Conservation (phyloP, 2,329 filamentous ascomycete genomes). For the Phaeomoniella chlamydospora region DNA sequence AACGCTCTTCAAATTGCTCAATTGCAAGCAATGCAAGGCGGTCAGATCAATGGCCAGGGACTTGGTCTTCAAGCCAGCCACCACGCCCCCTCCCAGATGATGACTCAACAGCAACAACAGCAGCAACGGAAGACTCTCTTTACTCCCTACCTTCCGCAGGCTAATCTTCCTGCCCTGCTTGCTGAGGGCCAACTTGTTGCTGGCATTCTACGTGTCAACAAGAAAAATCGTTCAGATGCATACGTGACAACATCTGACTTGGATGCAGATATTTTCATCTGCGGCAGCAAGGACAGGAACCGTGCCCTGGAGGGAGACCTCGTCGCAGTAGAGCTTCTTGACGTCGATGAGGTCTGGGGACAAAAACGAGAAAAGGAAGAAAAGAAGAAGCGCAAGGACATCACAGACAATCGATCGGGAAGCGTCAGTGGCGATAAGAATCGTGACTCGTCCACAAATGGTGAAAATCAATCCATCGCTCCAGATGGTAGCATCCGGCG, state of each 20-base stretch:
- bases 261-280: slow-evolving; percentile 98
- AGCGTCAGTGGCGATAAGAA: slow-evolving; percentile 56
- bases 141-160: slow-evolving; percentile 92
- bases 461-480: slow-evolving; percentile 45
- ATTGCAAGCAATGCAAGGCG: slow-evolving; percentile 81
- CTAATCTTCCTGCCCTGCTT: slow-evolving; percentile 77
- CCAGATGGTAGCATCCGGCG: slow-evolving; percentile 77
- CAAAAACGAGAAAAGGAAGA: slow-evolving; percentile 99
- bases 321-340: slow-evolving; percentile 87
- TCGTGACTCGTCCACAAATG: slow-evolving; percentile 43
- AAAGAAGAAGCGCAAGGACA: slow-evolving; percentile 99
- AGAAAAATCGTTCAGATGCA: slow-evolving; percentile 97
- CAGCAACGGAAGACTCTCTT: slow-evolving; percentile 97
- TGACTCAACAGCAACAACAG: slow-evolving; percentile 57
- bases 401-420: slow-evolving; percentile 67
- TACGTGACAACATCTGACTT: slow-evolving; percentile 92
- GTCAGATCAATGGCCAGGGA: slow-evolving; percentile 65
- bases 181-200: slow-evolving; percentile 88
- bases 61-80: slow-evolving; percentile 56
- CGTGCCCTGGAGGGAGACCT: slow-evolving; percentile 91
- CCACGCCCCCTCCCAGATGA: slow-evolving; percentile 51
- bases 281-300: slow-evolving; percentile 96
- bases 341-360: slow-evolving; percentile 96
- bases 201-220: slow-evolving; percentile 94
- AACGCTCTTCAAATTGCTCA: slow-evolving; percentile 81